Conservation (phyloP, 1,139 yeast species). For the Eremothecium cymbalariae region DNA sequence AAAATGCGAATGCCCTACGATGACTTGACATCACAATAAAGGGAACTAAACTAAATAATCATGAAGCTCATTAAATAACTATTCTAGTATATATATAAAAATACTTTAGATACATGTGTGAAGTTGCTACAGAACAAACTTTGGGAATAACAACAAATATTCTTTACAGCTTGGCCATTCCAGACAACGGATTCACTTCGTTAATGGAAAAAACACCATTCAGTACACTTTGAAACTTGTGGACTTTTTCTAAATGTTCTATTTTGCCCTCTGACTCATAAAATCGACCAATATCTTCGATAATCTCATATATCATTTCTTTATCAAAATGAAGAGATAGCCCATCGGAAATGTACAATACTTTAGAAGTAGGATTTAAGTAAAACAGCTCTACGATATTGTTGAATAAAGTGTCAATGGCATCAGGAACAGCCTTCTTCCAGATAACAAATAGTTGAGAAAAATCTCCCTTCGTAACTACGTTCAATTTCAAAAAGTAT, state of each 20-base stretch:
- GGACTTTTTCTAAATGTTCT: constrained; percentile 15
- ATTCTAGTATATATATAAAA: no score
- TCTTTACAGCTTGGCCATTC: no score
- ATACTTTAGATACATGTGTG: no score
- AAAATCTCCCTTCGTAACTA: constrained; percentile 15
- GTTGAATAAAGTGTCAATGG: constrained; percentile 25
- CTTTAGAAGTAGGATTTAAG: constrained; percentile 18
- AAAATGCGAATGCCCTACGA: no score
- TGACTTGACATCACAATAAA: no score
- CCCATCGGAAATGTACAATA: constrained; percentile 14
- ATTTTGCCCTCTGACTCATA: constrained; percentile 14
- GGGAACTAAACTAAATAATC: no score
- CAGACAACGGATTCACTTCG: no score
- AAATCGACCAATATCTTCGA: constrained; percentile 14
- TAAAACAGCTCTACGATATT: constrained; percentile 28
- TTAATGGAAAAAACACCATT: not conserved
- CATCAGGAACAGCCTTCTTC: constrained; percentile 16
- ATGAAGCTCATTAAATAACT: no score
- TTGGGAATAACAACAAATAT: no score
- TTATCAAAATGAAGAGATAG: constrained; percentile 18
- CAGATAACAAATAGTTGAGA: constrained; percentile 22
- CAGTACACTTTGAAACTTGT: constrained; percentile 13
- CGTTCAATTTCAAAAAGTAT: constrained; percentile 19
- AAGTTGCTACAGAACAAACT: no score
- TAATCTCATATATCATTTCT: constrained; percentile 12